Percentiles rank a stretch among this genome's conserved stretches.
Conservation (phyloP, 306 rosid genomes). For the Vachellia collinsii region DNA sequence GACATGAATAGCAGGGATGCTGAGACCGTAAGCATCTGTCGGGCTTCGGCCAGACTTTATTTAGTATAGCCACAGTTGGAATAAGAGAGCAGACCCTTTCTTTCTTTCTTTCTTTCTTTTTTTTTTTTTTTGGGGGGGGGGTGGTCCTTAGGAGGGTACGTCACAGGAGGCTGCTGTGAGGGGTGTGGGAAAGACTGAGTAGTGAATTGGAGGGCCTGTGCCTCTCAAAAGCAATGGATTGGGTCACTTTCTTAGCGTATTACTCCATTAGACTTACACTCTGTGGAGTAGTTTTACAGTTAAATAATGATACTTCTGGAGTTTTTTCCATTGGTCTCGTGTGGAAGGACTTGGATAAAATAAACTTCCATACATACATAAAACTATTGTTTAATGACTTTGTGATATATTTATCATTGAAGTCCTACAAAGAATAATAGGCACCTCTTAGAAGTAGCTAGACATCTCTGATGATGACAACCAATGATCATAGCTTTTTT, state of each 20-base stretch:
- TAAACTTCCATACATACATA: not conserved
- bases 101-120: too few relatives aligned
- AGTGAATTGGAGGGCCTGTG: not conserved
- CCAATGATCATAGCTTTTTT: too few relatives aligned
- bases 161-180: too few relatives aligned
- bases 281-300: not conserved
- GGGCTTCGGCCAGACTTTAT: not conserved
- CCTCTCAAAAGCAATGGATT: not conserved
- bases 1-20: not conserved
- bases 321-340: not conserved
- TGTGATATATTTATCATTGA: not conserved
- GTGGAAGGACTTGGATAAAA: not conserved
- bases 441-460: not conserved
- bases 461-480: not conserved
- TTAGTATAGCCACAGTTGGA: not conserved
- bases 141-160: too few relatives aligned
- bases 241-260: not conserved
- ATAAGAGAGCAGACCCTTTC: too few relatives aligned
- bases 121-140: too few relatives aligned
- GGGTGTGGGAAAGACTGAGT: not conserved
- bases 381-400: not conserved
- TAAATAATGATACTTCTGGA: too few relatives aligned
- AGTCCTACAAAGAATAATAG: not conserved
- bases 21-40: not conserved
- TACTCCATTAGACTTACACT: not conserved